Base-by-base conservation (phyloP, 768 basidiomycete genomes). In the Gymnopilus dilepis region DNA sequence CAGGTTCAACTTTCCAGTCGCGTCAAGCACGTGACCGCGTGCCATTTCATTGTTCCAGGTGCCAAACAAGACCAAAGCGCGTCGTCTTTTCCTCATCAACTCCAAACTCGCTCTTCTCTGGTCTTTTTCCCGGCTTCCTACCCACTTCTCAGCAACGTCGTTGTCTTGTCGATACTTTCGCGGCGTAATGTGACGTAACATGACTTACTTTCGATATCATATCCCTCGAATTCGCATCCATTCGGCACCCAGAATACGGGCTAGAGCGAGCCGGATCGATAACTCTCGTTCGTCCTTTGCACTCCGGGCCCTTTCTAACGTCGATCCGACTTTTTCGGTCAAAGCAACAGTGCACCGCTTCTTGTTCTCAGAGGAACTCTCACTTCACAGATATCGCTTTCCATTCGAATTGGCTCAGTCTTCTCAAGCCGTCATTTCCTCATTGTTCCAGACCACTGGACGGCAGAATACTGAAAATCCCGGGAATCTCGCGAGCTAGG, bases 1-100 rank as follows among this genome's bases (percentile, higher is more conserved):
- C 19, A 4, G 24, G 37, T 54, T 54, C 52, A 54, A 54, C 52
- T 38, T 50, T 38, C 52, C 52, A 38, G 52, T 54, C 52, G 52
- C 52, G 52, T 40, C 6, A 17, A 9, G 2, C 52, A 54, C 52
- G 52, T 54, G 52, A 54, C 40, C 52, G 52, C 52, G 52, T 54
- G 30, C 34, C 11, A 47, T 26, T 24, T 47, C 47, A 48, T 48
- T 48, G 17, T 8, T 43, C 24, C 33, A 12, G 7, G 11, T 47
- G 33, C 38, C 53, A 54, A 42, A 22, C 38, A 42, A 30, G 34
- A 41, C 30, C 56, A 11, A 38, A 31, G 17, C n/a, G n/a, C n/a
- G n/a, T n/a, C n/a, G n/a, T n/a, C n/a, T n/a, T n/a, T n/a, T n/a
- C n/a, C n/a, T n/a, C n/a, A n/a, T n/a, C n/a, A n/a, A n/a, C n/a